A percentile compares a stretch with the other conserved stretches of the same genome.
Conservation (phyloP, 306 rosid genomes). For the Erythrophleum fordii region DNA sequence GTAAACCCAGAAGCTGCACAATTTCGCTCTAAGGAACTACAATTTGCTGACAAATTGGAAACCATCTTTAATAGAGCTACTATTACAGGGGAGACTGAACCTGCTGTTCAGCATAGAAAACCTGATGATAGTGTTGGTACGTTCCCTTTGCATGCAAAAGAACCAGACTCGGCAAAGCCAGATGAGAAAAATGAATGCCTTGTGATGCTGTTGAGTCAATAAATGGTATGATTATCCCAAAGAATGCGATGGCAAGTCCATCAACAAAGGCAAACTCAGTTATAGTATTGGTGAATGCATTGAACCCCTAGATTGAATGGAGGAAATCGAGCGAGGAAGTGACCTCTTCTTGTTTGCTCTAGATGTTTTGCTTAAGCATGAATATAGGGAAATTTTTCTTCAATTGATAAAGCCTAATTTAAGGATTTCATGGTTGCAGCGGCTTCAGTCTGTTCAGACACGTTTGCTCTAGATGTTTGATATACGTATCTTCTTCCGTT, state of each 20-base stretch:
- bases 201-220: slow-evolving; percentile 51
- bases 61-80: slow-evolving; percentile 46
- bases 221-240: slow-evolving; percentile 33
- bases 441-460: slow-evolving; percentile 57
- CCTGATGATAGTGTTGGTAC: slow-evolving; percentile 42
- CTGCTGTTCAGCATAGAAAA: slow-evolving; percentile 40
- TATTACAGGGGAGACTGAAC: slow-evolving; percentile 47
- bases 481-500: slow-evolving; percentile 8
- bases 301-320: slow-evolving; percentile 67
- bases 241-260: slow-evolving; percentile 35
- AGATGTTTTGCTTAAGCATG: slow-evolving; percentile 75
- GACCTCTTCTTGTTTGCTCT: slow-evolving; percentile 75
- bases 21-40: slow-evolving; percentile 54
- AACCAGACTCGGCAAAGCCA: slow-evolving; percentile 34
- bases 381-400: slow-evolving; percentile 75
- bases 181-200: slow-evolving; percentile 34
- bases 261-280: slow-evolving; percentile 39
- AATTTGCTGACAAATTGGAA: slow-evolving; percentile 43
- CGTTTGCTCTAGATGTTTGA: slow-evolving; percentile 42
- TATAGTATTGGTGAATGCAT: slow-evolving; percentile 78
- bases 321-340: slow-evolving; percentile 71
- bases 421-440: slow-evolving; percentile 74
- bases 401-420: slow-evolving; percentile 65
- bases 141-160: slow-evolving; percentile 41
- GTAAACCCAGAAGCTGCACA: slow-evolving; percentile 60